Evolutionary conservation across 345 rosid genomes (phyloP).

Genomic region (Cardamine chenopodiifolia): DNA sequence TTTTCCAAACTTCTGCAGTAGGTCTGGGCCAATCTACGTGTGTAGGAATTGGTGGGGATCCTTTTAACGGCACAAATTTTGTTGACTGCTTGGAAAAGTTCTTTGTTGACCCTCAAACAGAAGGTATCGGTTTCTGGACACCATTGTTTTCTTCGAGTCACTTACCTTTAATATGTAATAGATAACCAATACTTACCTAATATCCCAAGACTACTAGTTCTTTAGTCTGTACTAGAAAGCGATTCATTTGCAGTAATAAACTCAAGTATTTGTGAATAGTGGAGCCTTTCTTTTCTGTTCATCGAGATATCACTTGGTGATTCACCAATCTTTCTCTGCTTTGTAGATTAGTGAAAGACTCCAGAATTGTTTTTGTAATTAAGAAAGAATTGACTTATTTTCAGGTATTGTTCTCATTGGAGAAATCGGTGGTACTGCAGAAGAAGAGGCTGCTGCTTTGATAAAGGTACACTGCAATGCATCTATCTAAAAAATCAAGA

Average conservation of each 20-base stretch:
- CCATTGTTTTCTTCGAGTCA: neutral
- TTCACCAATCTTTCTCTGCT: neutral
- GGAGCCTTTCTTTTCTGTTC: neutral
- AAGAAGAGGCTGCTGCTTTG: slow-evolving; percentile 93
- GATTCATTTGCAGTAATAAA: neutral
- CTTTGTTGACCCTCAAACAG: slow-evolving; percentile 80
- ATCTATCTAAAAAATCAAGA: neutral
- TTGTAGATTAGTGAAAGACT: neutral
- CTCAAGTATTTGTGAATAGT: neutral
- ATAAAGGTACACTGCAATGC: slow-evolving; percentile 61
- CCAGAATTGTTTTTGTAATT: neutral
- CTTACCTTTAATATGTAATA: neutral
- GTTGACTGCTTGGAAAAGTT: slow-evolving; percentile 83
- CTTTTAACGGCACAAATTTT: slow-evolving; percentile 90
- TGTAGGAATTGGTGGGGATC: slow-evolving; percentile 93
- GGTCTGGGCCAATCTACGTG: slow-evolving; percentile 92
- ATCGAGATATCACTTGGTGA: neutral
- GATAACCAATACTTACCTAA: slow-evolving; percentile 6
- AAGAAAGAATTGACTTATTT: slow-evolving; percentile 4
- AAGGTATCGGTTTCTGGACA: slow-evolving; percentile 55
- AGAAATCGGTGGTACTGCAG: slow-evolving; percentile 98
- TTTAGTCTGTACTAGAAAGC: slow-evolving; percentile 14
- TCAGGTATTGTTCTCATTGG: slow-evolving; percentile 91
- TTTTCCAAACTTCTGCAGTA: slow-evolving; percentile 88
- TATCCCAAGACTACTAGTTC: slow-evolving; percentile 10